A percentile compares a stretch with the other conserved stretches of the same genome.
phyloP scores from a whole-genome alignment of 371 early-diverging fungal genomes.

The Mortierella sp. region DNA sequence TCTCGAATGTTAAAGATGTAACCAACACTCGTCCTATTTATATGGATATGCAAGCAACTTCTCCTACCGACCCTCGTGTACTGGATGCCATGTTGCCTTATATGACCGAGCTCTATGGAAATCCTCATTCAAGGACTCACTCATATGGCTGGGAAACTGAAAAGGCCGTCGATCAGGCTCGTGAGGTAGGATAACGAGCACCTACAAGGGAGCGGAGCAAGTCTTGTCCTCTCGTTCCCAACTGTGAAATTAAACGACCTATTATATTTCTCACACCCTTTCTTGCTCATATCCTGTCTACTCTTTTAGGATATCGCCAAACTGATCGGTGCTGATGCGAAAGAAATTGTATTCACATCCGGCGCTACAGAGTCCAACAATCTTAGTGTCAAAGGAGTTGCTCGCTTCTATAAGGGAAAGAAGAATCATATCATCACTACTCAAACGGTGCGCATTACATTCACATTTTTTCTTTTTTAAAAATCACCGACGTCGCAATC shows the following conservation, averaged over 20 bases:
- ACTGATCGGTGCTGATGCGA: slow-evolving; percentile 96
- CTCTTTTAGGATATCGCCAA: slow-evolving; percentile 85
- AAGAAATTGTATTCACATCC: slow-evolving; percentile 99
- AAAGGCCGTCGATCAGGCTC: slow-evolving; percentile 93
- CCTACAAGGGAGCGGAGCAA: not conserved
- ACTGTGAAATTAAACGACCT: too few relatives aligned
- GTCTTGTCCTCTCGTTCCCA: too few relatives aligned
- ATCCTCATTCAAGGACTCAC: slow-evolving; percentile 99
- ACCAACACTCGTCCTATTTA: slow-evolving; percentile 82
- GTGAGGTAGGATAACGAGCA: slow-evolving; percentile 67
- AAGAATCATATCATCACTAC: slow-evolving; percentile 99
- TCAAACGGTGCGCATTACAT: slow-evolving; percentile 78
- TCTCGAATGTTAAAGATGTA: slow-evolving; percentile 52
- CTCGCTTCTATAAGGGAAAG: slow-evolving; percentile 94
- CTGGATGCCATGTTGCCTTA: slow-evolving; percentile 98
- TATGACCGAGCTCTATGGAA: slow-evolving; percentile 95
- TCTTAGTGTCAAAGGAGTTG: slow-evolving; percentile 97
- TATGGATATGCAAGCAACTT: slow-evolving; percentile 98
- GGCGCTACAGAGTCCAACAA: slow-evolving; percentile 99
- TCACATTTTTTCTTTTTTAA: slow-evolving; percentile 6
- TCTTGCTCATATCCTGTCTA: slow-evolving; percentile 2
- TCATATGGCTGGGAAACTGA: slow-evolving; percentile 99
- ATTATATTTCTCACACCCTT: too few relatives aligned
- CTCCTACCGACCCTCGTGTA: slow-evolving; percentile 98
- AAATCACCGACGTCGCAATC: not conserved